Conservation (phyloP, 306 rosid genomes). For the Sphenostylis stenocarpa region DNA sequence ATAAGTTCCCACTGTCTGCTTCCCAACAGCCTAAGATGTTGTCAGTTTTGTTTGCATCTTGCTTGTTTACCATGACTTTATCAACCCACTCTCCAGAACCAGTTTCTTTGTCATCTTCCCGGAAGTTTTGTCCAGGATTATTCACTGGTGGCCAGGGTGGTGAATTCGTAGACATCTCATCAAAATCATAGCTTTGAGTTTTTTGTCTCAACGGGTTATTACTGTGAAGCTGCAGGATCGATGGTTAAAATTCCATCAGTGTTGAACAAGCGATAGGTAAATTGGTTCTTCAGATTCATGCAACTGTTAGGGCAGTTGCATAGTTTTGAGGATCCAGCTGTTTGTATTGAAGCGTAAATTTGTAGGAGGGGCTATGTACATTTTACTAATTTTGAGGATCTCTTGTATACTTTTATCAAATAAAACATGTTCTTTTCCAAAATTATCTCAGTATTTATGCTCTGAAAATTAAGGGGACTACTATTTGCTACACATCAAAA, state of each 20-base stretch:
- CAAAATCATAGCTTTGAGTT: constrained; percentile 78
- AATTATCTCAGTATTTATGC: background rate
- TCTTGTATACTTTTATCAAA: background rate
- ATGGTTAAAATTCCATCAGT: constrained; percentile 6
- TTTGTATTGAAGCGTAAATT: background rate
- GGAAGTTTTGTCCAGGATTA: constrained; percentile 56
- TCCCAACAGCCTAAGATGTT: constrained; percentile 76
- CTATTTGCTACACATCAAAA: background rate
- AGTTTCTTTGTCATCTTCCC: constrained; percentile 76
- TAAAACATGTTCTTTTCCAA: background rate
- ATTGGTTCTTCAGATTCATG: background rate
- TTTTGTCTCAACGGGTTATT: constrained; percentile 56
- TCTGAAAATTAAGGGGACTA: background rate
- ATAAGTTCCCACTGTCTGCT: constrained; percentile 60
- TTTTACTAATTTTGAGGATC: background rate
- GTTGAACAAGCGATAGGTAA: constrained; percentile 7
- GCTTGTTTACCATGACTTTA: constrained; percentile 98
- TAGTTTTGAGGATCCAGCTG: background rate
- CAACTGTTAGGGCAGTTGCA: background rate
- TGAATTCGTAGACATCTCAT: constrained; percentile 72
- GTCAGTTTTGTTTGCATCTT: constrained; percentile 56
- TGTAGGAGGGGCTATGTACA: background rate
- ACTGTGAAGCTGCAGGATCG: constrained; percentile 58
- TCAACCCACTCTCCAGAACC: constrained; percentile 89
- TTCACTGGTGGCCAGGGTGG: constrained; percentile 91